Percentiles rank a stretch among this genome's conserved stretches.
Conservation (phyloP, 768 basidiomycete genomes). For the Suillus weaverae region DNA sequence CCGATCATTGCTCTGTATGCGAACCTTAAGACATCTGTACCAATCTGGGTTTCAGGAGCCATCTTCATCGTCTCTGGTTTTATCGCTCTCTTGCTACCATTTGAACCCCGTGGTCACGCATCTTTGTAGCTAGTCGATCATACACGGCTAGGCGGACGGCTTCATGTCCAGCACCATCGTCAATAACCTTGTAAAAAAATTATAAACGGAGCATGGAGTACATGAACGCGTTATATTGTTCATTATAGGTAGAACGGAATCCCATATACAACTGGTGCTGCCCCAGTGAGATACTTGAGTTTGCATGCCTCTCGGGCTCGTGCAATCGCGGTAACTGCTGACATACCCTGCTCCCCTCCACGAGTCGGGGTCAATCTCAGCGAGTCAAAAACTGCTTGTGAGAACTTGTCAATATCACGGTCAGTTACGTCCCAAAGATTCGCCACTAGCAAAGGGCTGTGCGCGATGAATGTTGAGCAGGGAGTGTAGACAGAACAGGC, state of each 20-base stretch:
- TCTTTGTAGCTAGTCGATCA: slow-evolving; percentile 34
- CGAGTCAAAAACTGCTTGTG: slow-evolving; percentile 78
- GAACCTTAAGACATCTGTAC: slow-evolving; percentile 46
- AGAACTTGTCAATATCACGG: slow-evolving; percentile 92
- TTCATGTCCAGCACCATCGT: background rate
- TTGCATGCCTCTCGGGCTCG: slow-evolving; percentile 80
- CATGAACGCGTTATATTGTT: background rate
- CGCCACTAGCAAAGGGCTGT: slow-evolving; percentile 87
- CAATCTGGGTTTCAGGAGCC: slow-evolving; percentile 55
- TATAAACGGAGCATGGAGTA: background rate
- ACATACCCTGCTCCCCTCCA: slow-evolving; percentile 31
- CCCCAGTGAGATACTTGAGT: slow-evolving; percentile 90
- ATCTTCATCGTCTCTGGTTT: slow-evolving; percentile 52
- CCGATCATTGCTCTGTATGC: slow-evolving; percentile 53
- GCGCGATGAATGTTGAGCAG: slow-evolving; percentile 5
- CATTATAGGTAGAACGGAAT: slow-evolving; percentile 82
- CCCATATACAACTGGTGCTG: slow-evolving; percentile 93
- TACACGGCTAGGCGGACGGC: background rate
- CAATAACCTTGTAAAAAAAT: background rate
- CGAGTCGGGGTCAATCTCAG: slow-evolving; percentile 47
- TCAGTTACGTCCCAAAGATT: slow-evolving; percentile 99
- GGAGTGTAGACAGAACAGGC: background rate
- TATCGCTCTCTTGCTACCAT: slow-evolving; percentile 51
- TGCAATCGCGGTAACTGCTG: slow-evolving; percentile 77
- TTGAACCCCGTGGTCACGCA: slow-evolving; percentile 58